These are phyloP conservation scores for Trametes versicolor DNA, from an alignment of 1,284 basidiomycete species.

Conservation along the genomic window DNA sequence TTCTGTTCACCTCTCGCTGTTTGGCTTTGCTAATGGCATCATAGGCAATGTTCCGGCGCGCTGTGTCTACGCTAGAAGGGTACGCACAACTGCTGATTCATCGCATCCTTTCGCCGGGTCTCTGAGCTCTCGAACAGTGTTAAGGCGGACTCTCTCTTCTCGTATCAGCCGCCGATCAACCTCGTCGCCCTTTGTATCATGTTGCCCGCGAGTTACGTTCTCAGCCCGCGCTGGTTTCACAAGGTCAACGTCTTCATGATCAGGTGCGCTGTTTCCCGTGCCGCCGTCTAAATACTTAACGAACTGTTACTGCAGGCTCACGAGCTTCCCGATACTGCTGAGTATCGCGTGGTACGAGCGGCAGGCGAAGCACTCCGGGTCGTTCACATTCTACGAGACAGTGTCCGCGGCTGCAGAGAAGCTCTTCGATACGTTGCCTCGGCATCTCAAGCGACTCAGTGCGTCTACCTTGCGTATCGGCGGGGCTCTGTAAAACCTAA, in stretches of 20 bases:
- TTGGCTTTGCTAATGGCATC: background rate
- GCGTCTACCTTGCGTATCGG: conserved; percentile 40
- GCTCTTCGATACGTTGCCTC: conserved; percentile 76
- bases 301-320: conserved; percentile 56
- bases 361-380: conserved; percentile 71
- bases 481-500: too few relatives aligned
- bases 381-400: conserved; percentile 78
- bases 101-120: conserved; percentile 35
- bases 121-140: conserved; percentile 58
- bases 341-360: conserved; percentile 87
- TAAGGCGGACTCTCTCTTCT: conserved; percentile 90
- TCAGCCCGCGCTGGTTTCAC: conserved; percentile 85
- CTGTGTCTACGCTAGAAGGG: conserved; percentile 92
- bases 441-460: conserved; percentile 78
- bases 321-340: conserved; percentile 89
- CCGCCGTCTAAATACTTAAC: background rate
- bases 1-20: background rate
- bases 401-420: conserved; percentile 72
- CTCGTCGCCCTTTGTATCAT: conserved; percentile 84
- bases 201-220: conserved; percentile 83
- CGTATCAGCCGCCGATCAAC: conserved; percentile 93
- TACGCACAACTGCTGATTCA: conserved; percentile 39
- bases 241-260: conserved; percentile 92
- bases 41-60: conserved; percentile 92
- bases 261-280: conserved; percentile 50